Conservation (phyloP, 1,139 yeast species). For the Sugiyamaella xylanicola region DNA sequence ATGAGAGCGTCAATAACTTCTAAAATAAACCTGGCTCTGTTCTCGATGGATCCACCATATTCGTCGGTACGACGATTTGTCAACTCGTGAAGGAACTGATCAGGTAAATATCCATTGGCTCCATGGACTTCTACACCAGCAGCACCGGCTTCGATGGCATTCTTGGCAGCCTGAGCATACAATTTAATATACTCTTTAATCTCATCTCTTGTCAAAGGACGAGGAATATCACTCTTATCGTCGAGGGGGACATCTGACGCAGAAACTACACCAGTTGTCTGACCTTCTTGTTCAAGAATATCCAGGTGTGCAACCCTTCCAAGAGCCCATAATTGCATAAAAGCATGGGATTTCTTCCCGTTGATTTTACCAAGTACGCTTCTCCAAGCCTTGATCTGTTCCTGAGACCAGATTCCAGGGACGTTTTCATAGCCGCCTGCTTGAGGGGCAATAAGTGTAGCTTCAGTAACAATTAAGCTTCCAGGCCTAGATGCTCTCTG, state of each 20-base stretch:
- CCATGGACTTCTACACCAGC: constrained; percentile 70
- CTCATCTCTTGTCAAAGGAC: constrained; percentile 49
- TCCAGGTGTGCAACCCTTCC: constrained; percentile 45
- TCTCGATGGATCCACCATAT: constrained; percentile 69
- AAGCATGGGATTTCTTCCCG: constrained; percentile 52
- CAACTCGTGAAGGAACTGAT: constrained; percentile 56
- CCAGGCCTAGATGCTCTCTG: constrained; percentile 58
- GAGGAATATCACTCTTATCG: constrained; percentile 37
- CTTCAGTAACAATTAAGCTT: constrained; percentile 48
- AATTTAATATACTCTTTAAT: constrained; percentile 46
- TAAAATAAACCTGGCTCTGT: constrained; percentile 59
- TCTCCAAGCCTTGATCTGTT: constrained; percentile 55
- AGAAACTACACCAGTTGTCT: constrained; percentile 21
- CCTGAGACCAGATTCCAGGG: constrained; percentile 57
- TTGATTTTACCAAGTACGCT: constrained; percentile 54
- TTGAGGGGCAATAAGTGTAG: constrained; percentile 41
- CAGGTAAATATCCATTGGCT: constrained; percentile 69
- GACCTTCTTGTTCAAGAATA: constrained; percentile 31
- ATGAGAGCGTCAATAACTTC: constrained; percentile 57
- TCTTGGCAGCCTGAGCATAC: constrained; percentile 50
- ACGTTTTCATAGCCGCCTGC: constrained; percentile 48
- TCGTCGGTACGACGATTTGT: constrained; percentile 64
- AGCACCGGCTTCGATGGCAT: constrained; percentile 60
- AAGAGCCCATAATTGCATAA: constrained; percentile 61
- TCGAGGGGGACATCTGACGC: constrained; percentile 35